Percentiles rank a stretch among this genome's conserved stretches.
These are phyloP conservation scores for Boletus tomentosulus DNA, from an alignment of 768 basidiomycete genomes.

Conservation along the genomic window DNA sequence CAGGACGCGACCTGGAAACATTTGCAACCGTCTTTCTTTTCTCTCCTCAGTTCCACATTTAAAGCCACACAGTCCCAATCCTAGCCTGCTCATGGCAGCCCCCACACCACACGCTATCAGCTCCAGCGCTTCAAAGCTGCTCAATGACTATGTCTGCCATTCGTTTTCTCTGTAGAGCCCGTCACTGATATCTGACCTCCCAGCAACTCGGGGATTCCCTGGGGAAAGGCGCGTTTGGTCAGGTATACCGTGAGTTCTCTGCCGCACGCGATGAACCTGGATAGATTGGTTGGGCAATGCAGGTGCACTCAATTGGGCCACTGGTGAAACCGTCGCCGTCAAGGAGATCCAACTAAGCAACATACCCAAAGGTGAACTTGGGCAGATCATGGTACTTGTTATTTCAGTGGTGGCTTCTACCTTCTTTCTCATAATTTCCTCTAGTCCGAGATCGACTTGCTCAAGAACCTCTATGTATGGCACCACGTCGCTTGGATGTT, in stretches of 20 bases:
- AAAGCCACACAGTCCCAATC: neutral
- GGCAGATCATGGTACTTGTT: constrained; percentile 86
- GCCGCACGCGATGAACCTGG: constrained; percentile 40
- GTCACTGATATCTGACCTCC: constrained; percentile 7
- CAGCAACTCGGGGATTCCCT: constrained; percentile 95
- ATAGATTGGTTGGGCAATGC: constrained; percentile 56
- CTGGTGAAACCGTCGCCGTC: constrained; percentile 96
- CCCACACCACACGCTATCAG: constrained; percentile 17
- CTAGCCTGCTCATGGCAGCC: constrained; percentile 18
- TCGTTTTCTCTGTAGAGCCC: neutral
- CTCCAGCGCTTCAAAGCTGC: constrained; percentile 43
- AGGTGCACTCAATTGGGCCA: constrained; percentile 93
- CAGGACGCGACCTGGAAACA: constrained; percentile 33
- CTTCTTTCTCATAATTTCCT: constrained; percentile 6
- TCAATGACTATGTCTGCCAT: constrained; percentile 60
- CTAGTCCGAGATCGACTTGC: constrained; percentile 93
- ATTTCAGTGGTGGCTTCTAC: neutral
- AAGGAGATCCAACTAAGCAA: constrained; percentile 96
- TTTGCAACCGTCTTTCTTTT: constrained; percentile 10
- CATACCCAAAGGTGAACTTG: constrained; percentile 89
- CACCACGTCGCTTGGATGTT: neutral
- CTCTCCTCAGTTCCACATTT: constrained; percentile 3
- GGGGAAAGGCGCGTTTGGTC: constrained; percentile 97
- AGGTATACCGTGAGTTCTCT: constrained; percentile 80
- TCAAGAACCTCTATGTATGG: constrained; percentile 92